Percentiles rank a stretch among this genome's conserved stretches.
Evolutionary conservation across 148 eudicot species (phyloP).

Genomic region (Dysphania ambrosioides): DNA sequence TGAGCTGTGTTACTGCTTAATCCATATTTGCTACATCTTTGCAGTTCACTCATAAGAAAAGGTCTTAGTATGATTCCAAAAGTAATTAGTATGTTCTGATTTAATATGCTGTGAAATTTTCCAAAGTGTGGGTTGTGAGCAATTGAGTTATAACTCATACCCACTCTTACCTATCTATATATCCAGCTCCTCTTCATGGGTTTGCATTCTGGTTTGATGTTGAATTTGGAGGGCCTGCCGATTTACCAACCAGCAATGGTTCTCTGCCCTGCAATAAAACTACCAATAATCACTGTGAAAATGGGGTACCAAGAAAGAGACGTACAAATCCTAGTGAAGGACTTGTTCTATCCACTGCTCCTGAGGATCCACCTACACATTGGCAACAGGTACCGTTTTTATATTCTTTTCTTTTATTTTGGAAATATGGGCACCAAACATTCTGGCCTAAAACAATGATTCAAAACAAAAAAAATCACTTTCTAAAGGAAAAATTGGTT

Average conservation of each 20-base stretch:
- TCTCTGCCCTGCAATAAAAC: slow-evolving; percentile 27
- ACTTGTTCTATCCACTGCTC: slow-evolving; percentile 91
- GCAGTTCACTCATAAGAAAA: background rate
- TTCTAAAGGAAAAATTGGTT: too few relatives aligned
- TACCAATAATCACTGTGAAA: slow-evolving; percentile 30
- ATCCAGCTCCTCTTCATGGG: slow-evolving; percentile 91
- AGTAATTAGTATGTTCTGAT: background rate
- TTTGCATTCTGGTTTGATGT: slow-evolving; percentile 99
- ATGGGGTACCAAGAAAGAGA: slow-evolving; percentile 54
- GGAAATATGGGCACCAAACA: background rate
- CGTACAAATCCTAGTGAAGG: slow-evolving; percentile 63
- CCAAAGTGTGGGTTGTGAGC: slow-evolving; percentile 18
- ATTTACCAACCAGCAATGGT: slow-evolving; percentile 33
- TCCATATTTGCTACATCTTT: background rate
- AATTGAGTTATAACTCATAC: background rate
- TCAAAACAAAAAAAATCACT: too few relatives aligned
- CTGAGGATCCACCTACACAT: slow-evolving; percentile 95
- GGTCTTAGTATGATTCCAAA: background rate
- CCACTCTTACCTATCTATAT: background rate
- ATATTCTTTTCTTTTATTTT: background rate
- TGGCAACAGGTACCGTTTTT: slow-evolving; percentile 83
- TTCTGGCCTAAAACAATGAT: too few relatives aligned
- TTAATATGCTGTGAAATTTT: background rate
- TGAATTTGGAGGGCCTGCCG: slow-evolving; percentile 57
- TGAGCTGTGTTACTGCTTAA: background rate